Conservation (phyloP, 441 rosid genomes). For the Arabidopsis lyrata region DNA sequence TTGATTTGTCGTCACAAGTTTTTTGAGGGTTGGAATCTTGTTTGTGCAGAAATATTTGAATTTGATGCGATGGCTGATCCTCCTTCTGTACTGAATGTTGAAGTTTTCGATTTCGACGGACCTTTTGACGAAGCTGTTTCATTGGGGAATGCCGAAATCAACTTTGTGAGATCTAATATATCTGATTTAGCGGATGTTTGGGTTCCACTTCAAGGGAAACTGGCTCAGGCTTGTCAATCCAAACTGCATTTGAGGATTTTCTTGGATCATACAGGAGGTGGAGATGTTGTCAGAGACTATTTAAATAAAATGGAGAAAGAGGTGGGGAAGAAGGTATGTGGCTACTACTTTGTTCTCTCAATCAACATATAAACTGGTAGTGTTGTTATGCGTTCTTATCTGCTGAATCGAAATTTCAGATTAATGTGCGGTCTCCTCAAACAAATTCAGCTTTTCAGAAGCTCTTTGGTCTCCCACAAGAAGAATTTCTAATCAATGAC, state of each 20-base stretch:
- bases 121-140: constrained; percentile 92
- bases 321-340: constrained; percentile 91
- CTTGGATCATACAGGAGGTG: constrained; percentile 88
- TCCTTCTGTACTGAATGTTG: constrained; percentile 90
- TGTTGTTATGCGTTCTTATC: constrained; percentile 24
- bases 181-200: constrained; percentile 92
- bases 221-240: constrained; percentile 95
- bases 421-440: constrained; percentile 92
- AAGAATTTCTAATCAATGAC: constrained; percentile 97
- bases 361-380: constrained; percentile 19
- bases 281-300: constrained; percentile 82
- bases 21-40: constrained; percentile 26
- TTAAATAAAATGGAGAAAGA: constrained; percentile 97
- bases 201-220: constrained; percentile 88
- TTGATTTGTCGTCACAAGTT: constrained; percentile 7
- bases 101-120: constrained; percentile 94
- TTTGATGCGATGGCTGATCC: constrained; percentile 98
- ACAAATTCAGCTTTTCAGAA: constrained; percentile 97
- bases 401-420: constrained; percentile 51
- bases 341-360: constrained; percentile 27
- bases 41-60: constrained; percentile 90
- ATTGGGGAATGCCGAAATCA: constrained; percentile 83
- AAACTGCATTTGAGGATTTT: constrained; percentile 87
- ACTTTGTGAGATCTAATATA: constrained; percentile 84
- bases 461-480: constrained; percentile 92